phyloP scores from a whole-genome alignment of 1,284 basidiomycete genomes.

The Cystobasidium slooffiae region DNA sequence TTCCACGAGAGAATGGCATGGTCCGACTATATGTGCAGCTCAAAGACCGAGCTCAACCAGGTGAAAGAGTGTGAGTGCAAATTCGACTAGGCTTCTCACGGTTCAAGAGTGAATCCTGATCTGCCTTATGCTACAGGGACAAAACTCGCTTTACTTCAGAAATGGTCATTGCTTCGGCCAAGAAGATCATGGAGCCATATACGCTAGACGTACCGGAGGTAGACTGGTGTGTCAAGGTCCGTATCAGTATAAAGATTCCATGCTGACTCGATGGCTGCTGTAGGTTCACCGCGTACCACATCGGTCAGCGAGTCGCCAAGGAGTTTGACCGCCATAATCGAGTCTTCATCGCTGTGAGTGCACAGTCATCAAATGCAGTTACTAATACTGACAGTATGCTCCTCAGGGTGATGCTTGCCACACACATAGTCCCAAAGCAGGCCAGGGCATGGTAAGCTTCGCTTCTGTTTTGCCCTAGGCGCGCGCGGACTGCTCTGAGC shows the following conservation, averaged over 20 bases:
- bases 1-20: conserved; percentile 69
- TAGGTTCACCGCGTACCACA: conserved; percentile 41
- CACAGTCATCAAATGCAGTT: conserved; percentile 58
- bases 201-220: conserved; percentile 65
- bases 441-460: conserved; percentile 62
- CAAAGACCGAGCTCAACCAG: conserved; percentile 57
- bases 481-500: not conserved
- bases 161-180: conserved; percentile 67
- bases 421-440: conserved; percentile 78
- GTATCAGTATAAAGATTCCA: not conserved
- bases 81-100: conserved; percentile 51
- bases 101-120: conserved; percentile 55
- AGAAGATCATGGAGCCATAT: conserved; percentile 71
- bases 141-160: conserved; percentile 67
- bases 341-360: conserved; percentile 79
- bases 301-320: conserved; percentile 75
- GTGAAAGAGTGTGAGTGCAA: conserved; percentile 46
- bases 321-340: conserved; percentile 69
- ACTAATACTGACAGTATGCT: not conserved
- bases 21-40: conserved; percentile 78
- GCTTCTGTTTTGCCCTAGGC: conserved; percentile 6
- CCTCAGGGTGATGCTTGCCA: conserved; percentile 59
- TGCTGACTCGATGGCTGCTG: not conserved
- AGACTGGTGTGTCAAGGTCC: conserved; percentile 71
- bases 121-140: conserved; percentile 65